Evolutionary conservation across 1,284 basidiomycete genomes (phyloP).

Genomic region (Mixia osmundae): DNA sequence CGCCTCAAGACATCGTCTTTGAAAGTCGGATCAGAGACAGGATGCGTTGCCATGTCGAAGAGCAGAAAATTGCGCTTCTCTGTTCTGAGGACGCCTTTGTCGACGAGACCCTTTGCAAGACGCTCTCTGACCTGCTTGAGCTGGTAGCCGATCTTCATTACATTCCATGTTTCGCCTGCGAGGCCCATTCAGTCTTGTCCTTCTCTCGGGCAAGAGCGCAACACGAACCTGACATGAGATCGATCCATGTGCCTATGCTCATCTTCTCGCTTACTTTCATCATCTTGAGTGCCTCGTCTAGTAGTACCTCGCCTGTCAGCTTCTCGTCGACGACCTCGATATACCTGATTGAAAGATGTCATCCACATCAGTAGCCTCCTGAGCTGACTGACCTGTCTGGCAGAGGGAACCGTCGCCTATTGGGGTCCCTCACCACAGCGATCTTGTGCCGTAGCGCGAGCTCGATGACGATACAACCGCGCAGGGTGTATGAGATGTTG

Average conservation of each 20-base stretch:
- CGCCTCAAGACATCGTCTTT: conserved; percentile 64
- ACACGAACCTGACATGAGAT: conserved; percentile 59
- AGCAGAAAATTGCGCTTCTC: conserved; percentile 90
- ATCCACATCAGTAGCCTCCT: not conserved
- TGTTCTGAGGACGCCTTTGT: conserved; percentile 88
- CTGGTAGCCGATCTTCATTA: conserved; percentile 94
- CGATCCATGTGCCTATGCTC: conserved; percentile 78
- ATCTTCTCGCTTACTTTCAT: conserved; percentile 59
- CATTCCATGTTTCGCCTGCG: conserved; percentile 89
- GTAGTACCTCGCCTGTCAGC: conserved; percentile 78
- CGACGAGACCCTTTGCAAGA: conserved; percentile 85
- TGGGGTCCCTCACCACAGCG: conserved; percentile 61
- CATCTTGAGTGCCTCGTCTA: conserved; percentile 87
- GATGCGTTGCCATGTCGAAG: conserved; percentile 97
- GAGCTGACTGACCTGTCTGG: conserved; percentile 34
- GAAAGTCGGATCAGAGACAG: conserved; percentile 66
- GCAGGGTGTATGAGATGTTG: conserved; percentile 85
- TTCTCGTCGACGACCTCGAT: conserved; percentile 76
- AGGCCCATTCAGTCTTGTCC: not conserved
- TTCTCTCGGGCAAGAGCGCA: not conserved
- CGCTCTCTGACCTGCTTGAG: conserved; percentile 90
- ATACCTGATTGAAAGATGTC: conserved; percentile 22
- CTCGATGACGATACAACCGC: conserved; percentile 84
- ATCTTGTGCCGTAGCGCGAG: conserved; percentile 73
- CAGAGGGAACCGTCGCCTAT: conserved; percentile 46